These are phyloP conservation scores for Sugiyamaella lignohabitans DNA, from an alignment of 805 yeast species.

Conservation along the genomic window DNA sequence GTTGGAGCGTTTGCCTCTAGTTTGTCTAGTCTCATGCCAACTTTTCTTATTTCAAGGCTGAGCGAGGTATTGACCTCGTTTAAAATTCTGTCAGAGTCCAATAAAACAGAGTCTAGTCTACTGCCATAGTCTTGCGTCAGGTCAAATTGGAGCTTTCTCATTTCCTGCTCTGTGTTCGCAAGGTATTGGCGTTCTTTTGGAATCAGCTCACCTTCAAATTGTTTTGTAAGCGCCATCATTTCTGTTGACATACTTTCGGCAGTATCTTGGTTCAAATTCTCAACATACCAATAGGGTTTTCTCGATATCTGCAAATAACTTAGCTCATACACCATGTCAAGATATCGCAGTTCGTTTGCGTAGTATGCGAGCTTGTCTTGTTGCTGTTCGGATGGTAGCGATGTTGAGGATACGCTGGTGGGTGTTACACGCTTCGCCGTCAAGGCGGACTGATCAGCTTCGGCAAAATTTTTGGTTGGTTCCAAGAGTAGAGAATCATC, in stretches of 20 bases:
- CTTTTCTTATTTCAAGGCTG: conserved; percentile 20
- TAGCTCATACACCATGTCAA: conserved; percentile 15
- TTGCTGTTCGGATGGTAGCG: not conserved
- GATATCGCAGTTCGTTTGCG: conserved; percentile 14
- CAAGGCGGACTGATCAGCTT: no score
- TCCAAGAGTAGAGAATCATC: not conserved
- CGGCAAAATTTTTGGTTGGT: not conserved
- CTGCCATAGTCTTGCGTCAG: conserved; percentile 17
- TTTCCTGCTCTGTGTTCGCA: conserved; percentile 10
- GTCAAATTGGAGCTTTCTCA: conserved; percentile 17
- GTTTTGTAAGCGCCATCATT: conserved; percentile 11
- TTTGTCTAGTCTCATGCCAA: conserved; percentile 21
- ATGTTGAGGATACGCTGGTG: not conserved
- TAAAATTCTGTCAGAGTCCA: conserved; percentile 23
- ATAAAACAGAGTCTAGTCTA: conserved; percentile 19
- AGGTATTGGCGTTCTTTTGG: conserved; percentile 14
- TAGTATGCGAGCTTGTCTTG: conserved; percentile 6
- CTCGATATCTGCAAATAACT: conserved; percentile 10
- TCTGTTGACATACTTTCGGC: conserved; percentile 10
- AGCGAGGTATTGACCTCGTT: conserved; percentile 24
- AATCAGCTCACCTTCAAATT: conserved; percentile 6
- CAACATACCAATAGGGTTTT: conserved; percentile 6
- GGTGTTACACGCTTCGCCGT: not conserved
- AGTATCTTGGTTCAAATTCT: conserved; percentile 10
- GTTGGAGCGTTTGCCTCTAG: conserved; percentile 18